Conservation (phyloP, 108 stramenopile genomes). For the Nitzschia sp. region DNA sequence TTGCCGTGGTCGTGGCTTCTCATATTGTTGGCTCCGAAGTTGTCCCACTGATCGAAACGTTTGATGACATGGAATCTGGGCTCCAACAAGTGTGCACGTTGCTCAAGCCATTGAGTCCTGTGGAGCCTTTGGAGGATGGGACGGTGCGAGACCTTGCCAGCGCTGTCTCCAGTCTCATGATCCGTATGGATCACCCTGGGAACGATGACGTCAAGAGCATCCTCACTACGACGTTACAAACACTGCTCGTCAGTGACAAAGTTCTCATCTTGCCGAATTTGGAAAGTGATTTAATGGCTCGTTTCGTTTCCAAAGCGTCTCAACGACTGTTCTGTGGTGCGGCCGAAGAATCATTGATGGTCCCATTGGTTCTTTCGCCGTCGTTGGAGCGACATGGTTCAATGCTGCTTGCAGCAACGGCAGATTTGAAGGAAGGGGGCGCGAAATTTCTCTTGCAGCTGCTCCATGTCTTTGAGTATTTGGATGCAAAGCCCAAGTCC, state of each 20-base stretch:
- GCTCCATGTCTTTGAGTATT: conserved; percentile 57
- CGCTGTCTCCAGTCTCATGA: not conserved
- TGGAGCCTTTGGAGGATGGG: not conserved
- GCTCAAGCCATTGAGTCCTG: not conserved
- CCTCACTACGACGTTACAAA: not conserved
- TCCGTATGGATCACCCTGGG: not conserved
- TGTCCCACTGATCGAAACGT: not conserved
- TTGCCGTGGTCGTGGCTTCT: not conserved
- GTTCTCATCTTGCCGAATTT: not conserved
- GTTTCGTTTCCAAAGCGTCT: conserved; percentile 23
- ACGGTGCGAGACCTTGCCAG: not conserved
- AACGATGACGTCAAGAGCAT: not conserved
- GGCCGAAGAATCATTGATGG: not conserved
- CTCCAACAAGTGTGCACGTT: not conserved
- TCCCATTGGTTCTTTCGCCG: conserved; percentile 16
- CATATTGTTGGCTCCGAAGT: not conserved
- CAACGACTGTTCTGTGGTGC: conserved; percentile 2
- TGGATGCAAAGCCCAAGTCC: conserved; percentile 37
- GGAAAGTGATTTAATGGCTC: not conserved
- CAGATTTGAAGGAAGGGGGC: not conserved
- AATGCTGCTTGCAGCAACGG: not conserved
- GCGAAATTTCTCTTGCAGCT: conserved; percentile 53
- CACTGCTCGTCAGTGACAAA: not conserved
- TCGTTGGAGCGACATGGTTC: conserved; percentile 22
- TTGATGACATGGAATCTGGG: not conserved